Conservation (phyloP, 1,284 basidiomycete species). For the Irpex sp. region DNA sequence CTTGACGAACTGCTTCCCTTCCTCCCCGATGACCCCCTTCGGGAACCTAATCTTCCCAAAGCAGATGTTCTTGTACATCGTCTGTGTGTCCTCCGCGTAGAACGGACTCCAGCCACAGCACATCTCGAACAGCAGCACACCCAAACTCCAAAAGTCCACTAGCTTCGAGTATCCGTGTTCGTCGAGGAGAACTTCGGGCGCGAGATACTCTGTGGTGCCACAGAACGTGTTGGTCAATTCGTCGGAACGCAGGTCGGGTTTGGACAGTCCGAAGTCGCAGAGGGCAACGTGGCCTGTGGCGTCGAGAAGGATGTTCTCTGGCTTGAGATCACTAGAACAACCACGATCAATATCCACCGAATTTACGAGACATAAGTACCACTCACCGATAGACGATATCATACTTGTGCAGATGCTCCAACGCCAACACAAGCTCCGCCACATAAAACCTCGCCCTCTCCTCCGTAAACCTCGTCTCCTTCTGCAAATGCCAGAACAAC, state of each 20-base stretch:
- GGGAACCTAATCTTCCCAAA: slow-evolving; percentile 99
- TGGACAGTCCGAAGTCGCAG: slow-evolving; percentile 96
- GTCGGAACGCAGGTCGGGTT: slow-evolving; percentile 90
- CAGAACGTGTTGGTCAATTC: slow-evolving; percentile 98
- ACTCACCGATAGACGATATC: slow-evolving; percentile 92
- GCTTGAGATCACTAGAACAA: slow-evolving; percentile 78
- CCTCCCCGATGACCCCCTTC: slow-evolving; percentile 94
- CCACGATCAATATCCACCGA: neutral
- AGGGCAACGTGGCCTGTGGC: slow-evolving; percentile 96
- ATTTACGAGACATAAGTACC: neutral
- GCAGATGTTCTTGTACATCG: slow-evolving; percentile 99
- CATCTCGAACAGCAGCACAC: slow-evolving; percentile 94
- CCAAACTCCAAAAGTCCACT: slow-evolving; percentile 98
- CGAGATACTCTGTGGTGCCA: slow-evolving; percentile 96
- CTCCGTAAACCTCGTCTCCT: slow-evolving; percentile 90
- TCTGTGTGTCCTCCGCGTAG: slow-evolving; percentile 98
- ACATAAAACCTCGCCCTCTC: slow-evolving; percentile 94
- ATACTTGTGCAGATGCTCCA: slow-evolving; percentile 96
- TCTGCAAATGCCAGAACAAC: slow-evolving; percentile 96
- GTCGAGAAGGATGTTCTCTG: slow-evolving; percentile 95
- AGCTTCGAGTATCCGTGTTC: slow-evolving; percentile 99
- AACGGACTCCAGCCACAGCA: slow-evolving; percentile 99
- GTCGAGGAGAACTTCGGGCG: slow-evolving; percentile 97
- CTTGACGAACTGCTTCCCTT: slow-evolving; percentile 99
- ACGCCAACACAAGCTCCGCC: slow-evolving; percentile 88